Conservation (phyloP, 2,329 filamentous ascomycete species). For the Ophiognomonia clavigignenti-juglandacearum region DNA sequence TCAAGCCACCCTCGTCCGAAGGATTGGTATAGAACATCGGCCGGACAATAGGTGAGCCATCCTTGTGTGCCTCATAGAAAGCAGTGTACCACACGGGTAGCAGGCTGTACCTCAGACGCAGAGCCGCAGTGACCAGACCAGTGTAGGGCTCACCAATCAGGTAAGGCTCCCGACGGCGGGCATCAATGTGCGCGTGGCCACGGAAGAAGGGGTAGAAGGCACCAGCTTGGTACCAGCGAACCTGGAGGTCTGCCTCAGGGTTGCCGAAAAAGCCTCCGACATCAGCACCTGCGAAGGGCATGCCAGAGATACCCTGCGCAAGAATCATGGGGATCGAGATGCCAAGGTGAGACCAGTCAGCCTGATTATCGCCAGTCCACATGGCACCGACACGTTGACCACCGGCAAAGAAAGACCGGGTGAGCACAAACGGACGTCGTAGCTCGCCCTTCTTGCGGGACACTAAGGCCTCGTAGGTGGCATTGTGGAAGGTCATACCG, state of each 20-base stretch:
- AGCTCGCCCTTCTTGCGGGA: slow-evolving; percentile 82
- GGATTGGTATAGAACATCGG: slow-evolving; percentile 94
- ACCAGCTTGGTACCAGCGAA: slow-evolving; percentile 94
- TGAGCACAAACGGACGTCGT: slow-evolving; percentile 85
- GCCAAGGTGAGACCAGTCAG: slow-evolving; percentile 86
- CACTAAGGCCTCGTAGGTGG: slow-evolving; percentile 79
- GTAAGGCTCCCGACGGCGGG: slow-evolving; percentile 90
- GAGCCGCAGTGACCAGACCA: slow-evolving; percentile 77
- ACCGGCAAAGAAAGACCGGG: slow-evolving; percentile 86
- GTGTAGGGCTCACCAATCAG: slow-evolving; percentile 79
- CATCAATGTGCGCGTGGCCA: slow-evolving; percentile 93
- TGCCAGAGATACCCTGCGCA: slow-evolving; percentile 87
- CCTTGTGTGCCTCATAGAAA: slow-evolving; percentile 81
- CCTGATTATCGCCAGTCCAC: slow-evolving; percentile 99
- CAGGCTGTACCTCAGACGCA: slow-evolving; percentile 83
- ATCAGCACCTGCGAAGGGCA: slow-evolving; percentile 90
- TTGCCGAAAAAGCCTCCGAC: slow-evolving; percentile 98
- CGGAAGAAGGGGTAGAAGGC: slow-evolving; percentile 99
- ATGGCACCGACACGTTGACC: slow-evolving; percentile 88
- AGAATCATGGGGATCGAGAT: slow-evolving; percentile 89
- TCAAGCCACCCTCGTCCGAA: slow-evolving; percentile 78
- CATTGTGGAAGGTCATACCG: slow-evolving; percentile 92
- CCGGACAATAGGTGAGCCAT: slow-evolving; percentile 81
- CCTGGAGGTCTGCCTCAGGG: slow-evolving; percentile 84
- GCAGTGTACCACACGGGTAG: slow-evolving; percentile 96